Conservation (phyloP, 345 rosid species). For the Arabis alpina region DNA sequence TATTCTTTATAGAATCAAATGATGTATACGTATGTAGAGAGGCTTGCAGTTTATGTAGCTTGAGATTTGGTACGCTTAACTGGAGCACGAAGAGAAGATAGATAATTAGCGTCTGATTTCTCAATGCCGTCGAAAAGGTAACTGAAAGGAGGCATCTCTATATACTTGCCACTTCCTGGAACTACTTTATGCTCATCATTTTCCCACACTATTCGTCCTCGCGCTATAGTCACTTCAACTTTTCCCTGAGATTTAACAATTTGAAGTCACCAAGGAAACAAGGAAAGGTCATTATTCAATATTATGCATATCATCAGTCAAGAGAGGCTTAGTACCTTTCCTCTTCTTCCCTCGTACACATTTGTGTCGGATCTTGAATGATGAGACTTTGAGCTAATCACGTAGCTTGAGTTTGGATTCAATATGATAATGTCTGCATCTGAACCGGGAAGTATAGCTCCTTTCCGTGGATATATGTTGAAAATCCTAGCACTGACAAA, state of each 20-base stretch:
- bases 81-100: slow-evolving; percentile 79
- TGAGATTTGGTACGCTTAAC: slow-evolving; percentile 63
- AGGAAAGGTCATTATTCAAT: neutral
- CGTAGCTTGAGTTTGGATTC: slow-evolving; percentile 83
- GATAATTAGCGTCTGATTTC: slow-evolving; percentile 73
- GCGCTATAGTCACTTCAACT: slow-evolving; percentile 89
- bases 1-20: neutral
- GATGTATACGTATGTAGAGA: neutral
- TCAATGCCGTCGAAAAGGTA: slow-evolving; percentile 82
- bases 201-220: slow-evolving; percentile 89
- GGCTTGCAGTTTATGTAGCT: slow-evolving; percentile 36
- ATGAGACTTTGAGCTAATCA: slow-evolving; percentile 72
- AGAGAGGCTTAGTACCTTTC: slow-evolving; percentile 53
- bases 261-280: slow-evolving; percentile 12
- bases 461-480: slow-evolving; percentile 91
- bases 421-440: slow-evolving; percentile 95
- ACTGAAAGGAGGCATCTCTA: slow-evolving; percentile 73
- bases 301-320: neutral
- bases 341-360: slow-evolving; percentile 77
- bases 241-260: slow-evolving; percentile 62
- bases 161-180: slow-evolving; percentile 76
- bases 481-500: slow-evolving; percentile 82
- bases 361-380: slow-evolving; percentile 91
- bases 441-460: slow-evolving; percentile 90
- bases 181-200: slow-evolving; percentile 71